phyloP scores from a whole-genome alignment of 2,329 filamentous ascomycete genomes.

The Fonsecaea erecta region DNA sequence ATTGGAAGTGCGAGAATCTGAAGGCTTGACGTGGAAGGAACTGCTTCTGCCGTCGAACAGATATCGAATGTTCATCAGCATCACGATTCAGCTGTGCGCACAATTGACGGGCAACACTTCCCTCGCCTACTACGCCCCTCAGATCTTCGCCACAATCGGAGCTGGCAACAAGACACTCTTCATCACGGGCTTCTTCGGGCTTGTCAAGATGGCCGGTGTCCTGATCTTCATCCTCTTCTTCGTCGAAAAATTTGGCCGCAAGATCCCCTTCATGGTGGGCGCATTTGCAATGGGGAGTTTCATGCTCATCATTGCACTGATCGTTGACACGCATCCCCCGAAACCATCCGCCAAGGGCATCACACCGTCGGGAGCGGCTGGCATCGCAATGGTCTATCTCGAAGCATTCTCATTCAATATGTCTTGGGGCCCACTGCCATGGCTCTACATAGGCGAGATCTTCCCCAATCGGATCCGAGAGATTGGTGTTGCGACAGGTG shows the following conservation, averaged over 20 bases:
- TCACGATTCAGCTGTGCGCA: constrained; percentile 56
- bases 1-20: constrained; percentile 52
- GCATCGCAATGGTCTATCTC: constrained; percentile 58
- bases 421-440: constrained; percentile 46
- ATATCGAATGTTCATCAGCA: constrained; percentile 54
- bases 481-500: constrained; percentile 47
- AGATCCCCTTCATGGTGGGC: constrained; percentile 55
- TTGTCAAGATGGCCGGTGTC: constrained; percentile 58
- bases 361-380: constrained; percentile 50
- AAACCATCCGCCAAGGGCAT: constrained; percentile 40
- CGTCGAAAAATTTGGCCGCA: constrained; percentile 56
- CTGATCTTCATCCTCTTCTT: constrained; percentile 54
- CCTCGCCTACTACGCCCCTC: constrained; percentile 56
- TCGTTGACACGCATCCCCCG: constrained; percentile 54
- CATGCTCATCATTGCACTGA: constrained; percentile 59
- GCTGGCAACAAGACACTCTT: constrained; percentile 54
- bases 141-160: constrained; percentile 58
- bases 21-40: constrained; percentile 55
- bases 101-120: constrained; percentile 48
- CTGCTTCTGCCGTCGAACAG: constrained; percentile 54
- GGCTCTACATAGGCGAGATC: constrained; percentile 44
- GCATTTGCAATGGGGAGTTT: constrained; percentile 57
- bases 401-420: constrained; percentile 52
- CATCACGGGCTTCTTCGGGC: constrained; percentile 59
- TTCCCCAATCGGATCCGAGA: constrained; percentile 48